Conservation (phyloP, 2,329 filamentous ascomycete genomes). For the Capronia coronata region DNA sequence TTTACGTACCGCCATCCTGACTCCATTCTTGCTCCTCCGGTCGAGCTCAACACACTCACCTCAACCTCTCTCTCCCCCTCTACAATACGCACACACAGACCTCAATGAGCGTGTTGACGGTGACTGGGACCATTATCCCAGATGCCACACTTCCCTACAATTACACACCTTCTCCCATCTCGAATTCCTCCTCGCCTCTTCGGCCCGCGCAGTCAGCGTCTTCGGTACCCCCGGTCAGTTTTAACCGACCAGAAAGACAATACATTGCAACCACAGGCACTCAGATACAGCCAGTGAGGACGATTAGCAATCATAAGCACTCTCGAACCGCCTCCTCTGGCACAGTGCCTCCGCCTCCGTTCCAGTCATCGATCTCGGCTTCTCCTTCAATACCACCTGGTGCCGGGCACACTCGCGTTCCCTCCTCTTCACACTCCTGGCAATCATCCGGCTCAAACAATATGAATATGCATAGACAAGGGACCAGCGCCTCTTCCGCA, state of each 20-base stretch:
- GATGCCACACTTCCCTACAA: conserved; percentile 22
- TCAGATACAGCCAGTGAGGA: conserved; percentile 11
- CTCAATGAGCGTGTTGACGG: conserved; percentile 28
- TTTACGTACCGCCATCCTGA: background rate
- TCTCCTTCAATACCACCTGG: conserved; percentile 4
- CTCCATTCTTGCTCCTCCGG: background rate
- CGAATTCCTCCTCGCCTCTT: conserved; percentile 14
- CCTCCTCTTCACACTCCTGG: conserved; percentile 23
- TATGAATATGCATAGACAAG: conserved; percentile 27
- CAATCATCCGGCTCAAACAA: conserved; percentile 22
- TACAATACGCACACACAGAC: background rate
- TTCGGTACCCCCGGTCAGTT: conserved; percentile 15
- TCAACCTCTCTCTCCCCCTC: background rate
- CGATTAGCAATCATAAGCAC: conserved; percentile 24
- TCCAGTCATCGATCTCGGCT: conserved; percentile 9
- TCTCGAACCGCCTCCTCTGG: conserved; percentile 23
- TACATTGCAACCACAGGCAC: conserved; percentile 12
- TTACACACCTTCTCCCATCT: conserved; percentile 12
- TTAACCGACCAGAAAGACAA: conserved; percentile 21
- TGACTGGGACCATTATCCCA: conserved; percentile 26
- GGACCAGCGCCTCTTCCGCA: conserved; percentile 22
- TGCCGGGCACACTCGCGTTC: conserved; percentile 10
- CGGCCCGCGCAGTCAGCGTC: conserved; percentile 10
- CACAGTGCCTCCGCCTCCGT: conserved; percentile 12
- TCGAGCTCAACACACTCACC: background rate